Evolutionary conservation across 108 stramenopile species (phyloP), one percentile per base, ranked within the genome.

Genomic region (Skeletonema costatum): DNA sequence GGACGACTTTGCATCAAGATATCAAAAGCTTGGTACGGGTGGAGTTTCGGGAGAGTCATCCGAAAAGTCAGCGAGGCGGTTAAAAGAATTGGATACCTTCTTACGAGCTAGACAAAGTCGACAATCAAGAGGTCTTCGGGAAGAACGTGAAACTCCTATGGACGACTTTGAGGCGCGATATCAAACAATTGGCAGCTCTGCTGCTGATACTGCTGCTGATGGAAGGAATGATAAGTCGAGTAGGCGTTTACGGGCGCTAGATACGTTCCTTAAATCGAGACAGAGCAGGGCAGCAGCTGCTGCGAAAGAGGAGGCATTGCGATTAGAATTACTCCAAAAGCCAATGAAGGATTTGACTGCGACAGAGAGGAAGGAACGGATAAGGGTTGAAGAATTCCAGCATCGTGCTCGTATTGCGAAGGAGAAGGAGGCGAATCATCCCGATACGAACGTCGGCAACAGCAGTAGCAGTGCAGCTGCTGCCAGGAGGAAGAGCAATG

Each of bases 351-450:
- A 61, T 33, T 31, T 61, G 21, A 61, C 25, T 33, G 60, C 60
- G 60, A 61, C 21, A 31, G 60, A 61, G 32, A 14, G 60, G 32
- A 61, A 61, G 60, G 60, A 61, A 16, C 60, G 60, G 14, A 61
- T 35, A 10, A 31, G 60, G 60, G 60, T 61, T 31, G 60, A 61
- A 33, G 21, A 61, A 61, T 29, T 61, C 25, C 60, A 61, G 25
- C 31, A 25, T 9, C 60, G 21, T 31, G 60, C 60, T 31, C 31
- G 35, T 31, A 31, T 61, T 33, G 60, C 60, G 13, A 3, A 31
- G n/a, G 60, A 61, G 14, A 25, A 61, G 5, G 60, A 61, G 25
- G 60, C 9, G 5, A 33, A 4, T 10, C 59, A 13, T 11, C 10
- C 29, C 16, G 60, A 61, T 21, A 61, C 60, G 19, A 31, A 31